These are phyloP conservation scores for Aspergillus pseudoglaucus DNA, from an alignment of 2,329 filamentous ascomycete genomes.

Conservation along the genomic window DNA sequence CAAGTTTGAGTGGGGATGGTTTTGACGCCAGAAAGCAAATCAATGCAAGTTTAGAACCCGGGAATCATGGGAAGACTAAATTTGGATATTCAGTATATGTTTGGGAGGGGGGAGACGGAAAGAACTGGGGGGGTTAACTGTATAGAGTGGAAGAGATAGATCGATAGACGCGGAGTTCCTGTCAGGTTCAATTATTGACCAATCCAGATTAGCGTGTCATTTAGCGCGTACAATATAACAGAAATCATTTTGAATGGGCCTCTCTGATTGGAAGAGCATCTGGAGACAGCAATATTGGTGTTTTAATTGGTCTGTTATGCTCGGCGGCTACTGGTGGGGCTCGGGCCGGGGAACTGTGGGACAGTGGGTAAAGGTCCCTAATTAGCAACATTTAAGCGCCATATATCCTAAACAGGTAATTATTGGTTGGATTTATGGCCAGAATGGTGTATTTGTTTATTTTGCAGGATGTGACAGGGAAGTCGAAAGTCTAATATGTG, in stretches of 20 bases:
- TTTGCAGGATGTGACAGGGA: too few species aligned
- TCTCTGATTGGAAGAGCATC: not conserved
- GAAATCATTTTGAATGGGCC: not conserved
- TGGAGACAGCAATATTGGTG: not conserved
- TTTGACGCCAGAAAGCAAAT: constrained; percentile 5
- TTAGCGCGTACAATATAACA: not conserved
- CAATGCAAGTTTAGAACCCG: not conserved
- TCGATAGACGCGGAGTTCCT: not conserved
- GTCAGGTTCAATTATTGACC: not conserved
- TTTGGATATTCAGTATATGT: not conserved
- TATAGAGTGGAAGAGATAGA: constrained; percentile 1
- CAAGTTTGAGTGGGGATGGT: constrained; percentile 6
- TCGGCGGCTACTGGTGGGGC: not conserved
- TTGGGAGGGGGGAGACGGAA: not conserved
- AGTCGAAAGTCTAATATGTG: not conserved
- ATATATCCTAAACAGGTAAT: not conserved
- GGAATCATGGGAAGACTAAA: constrained; percentile 3
- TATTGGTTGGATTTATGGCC: not conserved
- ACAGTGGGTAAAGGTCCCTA: constrained; percentile 4
- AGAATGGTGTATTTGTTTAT: too few species aligned
- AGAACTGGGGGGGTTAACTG: not conserved
- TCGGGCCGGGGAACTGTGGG: constrained; percentile 1
- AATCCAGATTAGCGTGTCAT: not conserved
- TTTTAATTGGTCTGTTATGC: not conserved
- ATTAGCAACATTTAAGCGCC: constrained; percentile 15